Evolutionary conservation across 2,329 filamentous ascomycete genomes (phyloP), one percentile per base, ranked within the genome.

Genomic region (Scortechinia acanthostroma): DNA sequence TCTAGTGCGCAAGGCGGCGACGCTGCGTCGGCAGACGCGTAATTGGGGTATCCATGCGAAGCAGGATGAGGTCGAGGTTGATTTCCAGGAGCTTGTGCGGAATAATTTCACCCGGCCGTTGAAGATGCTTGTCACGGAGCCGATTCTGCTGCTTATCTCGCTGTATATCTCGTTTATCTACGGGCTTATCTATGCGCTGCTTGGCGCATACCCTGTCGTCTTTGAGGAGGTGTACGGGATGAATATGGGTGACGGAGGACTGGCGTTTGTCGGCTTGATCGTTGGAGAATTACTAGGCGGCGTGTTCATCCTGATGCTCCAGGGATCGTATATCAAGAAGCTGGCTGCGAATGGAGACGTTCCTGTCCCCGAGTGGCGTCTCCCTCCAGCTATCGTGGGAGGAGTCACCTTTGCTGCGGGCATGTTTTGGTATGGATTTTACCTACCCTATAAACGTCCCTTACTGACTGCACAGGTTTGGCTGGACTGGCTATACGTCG

Each of bases 21-120:
- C 77, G 48, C 56, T 80, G 2, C 63, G 75, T 22, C 65, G 76
- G 23, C 58, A 71, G 21, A 80, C 75, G 1, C 70, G 69, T 55
- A 80, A 80, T 49, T 80, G 75, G 74, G 75, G 75, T 10, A 78
- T 80, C 43, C 76, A 80, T 52, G 76, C 76, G n/a, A 75, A 74
- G 52, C 64, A 69, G 47, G 73, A 76, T 49, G 70, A 74, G 58
- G 69, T 75, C 43, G 71, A 75, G 52, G 63, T 74, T 25, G 71
- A 75, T 49, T 61, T 75, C 47, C 60, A 58, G 4, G 69, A 73
- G 46, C 55, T 76, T 25, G 55, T 74, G 22, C 58, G 66, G 42
- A 73, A 74, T 55, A 77, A 76, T 53, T 72, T 77, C 49, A 69
- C 63, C 49, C 64, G 73, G 43, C 66, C 66, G 2, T 47, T 70